Evolutionary conservation across 2,329 filamentous ascomycete genomes (phyloP), one percentile per base, ranked within the genome.

Genomic region (Fusarium sp.): DNA sequence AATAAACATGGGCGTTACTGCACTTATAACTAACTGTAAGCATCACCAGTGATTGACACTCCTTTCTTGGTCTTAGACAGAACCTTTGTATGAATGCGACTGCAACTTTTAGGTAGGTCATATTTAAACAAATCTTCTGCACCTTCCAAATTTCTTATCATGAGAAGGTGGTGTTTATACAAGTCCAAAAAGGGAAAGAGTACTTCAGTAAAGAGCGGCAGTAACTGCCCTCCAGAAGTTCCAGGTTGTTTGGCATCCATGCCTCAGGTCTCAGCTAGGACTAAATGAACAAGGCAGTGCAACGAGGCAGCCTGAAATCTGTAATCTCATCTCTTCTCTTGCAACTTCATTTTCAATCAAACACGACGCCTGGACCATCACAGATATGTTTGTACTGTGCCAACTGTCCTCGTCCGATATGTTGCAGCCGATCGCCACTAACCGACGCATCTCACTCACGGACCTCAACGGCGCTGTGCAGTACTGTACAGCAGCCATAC

Each of bases 241-340:
- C 24, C 56, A 41, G 49, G 24, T 27, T 52, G 24, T 34, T 24
- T 52, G 12, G 30, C 34, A 65, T 53, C 56, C 41, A 49, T 74
- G 72, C 72, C 71, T 74, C 66, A 75, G 72, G 72, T 74, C 63
- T 64, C 59, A 68, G 59, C 68, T 69, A 71, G 68, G 68, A 70
- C 68, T 71, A 47, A 42, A 27, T 37, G 45, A 56, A 24, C 32
- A 42, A 61, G 56, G 53, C 51, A 65, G 54, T 70, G 54, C 51
- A 42, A 29, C 32, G 52, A 59, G 55, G 37, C 54, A 46, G 20
- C 32, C 37, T 49, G 18, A 41, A n/a, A 60, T 42, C 44, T 65
- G 24, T 14, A 34, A 49, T 32, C 51, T 54, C 41, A 32, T 20
- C 25, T 61, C 41, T 40, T 45, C 20, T 57, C 42, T 8, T 49